These are phyloP conservation scores for Suillus luteus DNA, from an alignment of 768 basidiomycete genomes.

Conservation along the genomic window DNA sequence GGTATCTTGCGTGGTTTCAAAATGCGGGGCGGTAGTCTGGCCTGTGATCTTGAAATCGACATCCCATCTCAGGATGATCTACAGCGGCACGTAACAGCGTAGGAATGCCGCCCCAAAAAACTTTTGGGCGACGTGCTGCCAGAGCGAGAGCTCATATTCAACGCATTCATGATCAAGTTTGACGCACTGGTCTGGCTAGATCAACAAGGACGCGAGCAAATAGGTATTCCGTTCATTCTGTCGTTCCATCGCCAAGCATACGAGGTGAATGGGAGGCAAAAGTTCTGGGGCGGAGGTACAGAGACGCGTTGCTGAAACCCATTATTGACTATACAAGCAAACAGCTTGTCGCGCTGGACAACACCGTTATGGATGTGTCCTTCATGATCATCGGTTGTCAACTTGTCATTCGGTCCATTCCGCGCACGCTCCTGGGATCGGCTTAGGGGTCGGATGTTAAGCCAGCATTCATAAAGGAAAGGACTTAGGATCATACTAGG, in stretches of 20 bases:
- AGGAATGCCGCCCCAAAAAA: neutral
- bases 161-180: constrained; percentile 9
- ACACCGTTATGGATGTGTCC: neutral
- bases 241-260: constrained; percentile 72
- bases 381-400: neutral
- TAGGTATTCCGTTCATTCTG: constrained; percentile 55
- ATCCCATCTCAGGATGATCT: neutral
- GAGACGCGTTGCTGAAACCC: constrained; percentile 4
- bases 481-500: too few relatives aligned
- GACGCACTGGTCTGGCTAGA: constrained; percentile 13
- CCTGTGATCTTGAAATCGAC: neutral
- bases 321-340: constrained; percentile 1
- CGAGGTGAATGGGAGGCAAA: constrained; percentile 58
- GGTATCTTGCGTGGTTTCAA: too few relatives aligned
- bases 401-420: neutral
- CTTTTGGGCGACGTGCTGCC: constrained; percentile 16
- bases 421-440: neutral
- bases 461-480: neutral
- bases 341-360: neutral
- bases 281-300: constrained; percentile 58
- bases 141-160: constrained; percentile 16
- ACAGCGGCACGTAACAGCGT: neutral
- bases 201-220: constrained; percentile 14
- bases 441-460: neutral
- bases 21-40: too few relatives aligned